Conservation (phyloP, 352 stramenopile species). For the Hyaloperonospora arabidopsidis region DNA sequence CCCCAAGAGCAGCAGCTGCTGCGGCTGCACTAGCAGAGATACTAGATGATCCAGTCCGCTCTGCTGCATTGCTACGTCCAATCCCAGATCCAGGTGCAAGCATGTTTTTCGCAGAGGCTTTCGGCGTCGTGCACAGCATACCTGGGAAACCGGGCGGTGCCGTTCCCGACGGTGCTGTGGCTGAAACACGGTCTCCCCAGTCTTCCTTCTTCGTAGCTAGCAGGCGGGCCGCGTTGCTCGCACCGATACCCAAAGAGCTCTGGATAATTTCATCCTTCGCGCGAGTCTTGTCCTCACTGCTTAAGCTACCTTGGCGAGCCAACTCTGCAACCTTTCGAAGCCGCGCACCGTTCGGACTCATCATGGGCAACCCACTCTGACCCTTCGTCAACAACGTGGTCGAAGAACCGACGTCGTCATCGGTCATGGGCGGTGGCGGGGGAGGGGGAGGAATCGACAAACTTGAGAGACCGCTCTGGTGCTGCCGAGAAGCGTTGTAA, state of each 20-base stretch:
- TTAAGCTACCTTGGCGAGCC: conserved; percentile 66
- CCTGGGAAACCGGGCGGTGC: conserved; percentile 46
- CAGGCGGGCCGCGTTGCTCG: conserved; percentile 52
- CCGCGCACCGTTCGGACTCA: conserved; percentile 71
- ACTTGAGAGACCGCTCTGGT: conserved; percentile 34
- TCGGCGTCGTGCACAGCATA: conserved; percentile 44
- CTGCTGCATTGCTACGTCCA: conserved; percentile 29
- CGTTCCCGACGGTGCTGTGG: conserved; percentile 18
- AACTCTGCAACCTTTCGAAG: conserved; percentile 75
- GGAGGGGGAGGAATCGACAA: conserved; percentile 55
- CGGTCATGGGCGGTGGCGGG: conserved; percentile 54
- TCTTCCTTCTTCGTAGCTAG: conserved; percentile 49
- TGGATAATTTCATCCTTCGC: conserved; percentile 85
- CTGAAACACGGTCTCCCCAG: conserved; percentile 26
- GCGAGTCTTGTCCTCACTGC: conserved; percentile 76
- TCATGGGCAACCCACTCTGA: conserved; percentile 53
- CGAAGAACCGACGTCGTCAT: conserved; percentile 59
- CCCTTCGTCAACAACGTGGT: conserved; percentile 47
- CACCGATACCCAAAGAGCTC: conserved; percentile 67
- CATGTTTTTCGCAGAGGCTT: conserved; percentile 44
- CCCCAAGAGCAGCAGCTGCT: conserved; percentile 16
- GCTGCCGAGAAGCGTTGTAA: conserved; percentile 47
- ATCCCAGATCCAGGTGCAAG: conserved; percentile 46
- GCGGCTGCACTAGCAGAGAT: conserved; percentile 18
- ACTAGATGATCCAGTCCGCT: conserved; percentile 10